Conservation (phyloP, 495 filamentous ascomycete species). For the Penicillium flavigenum region DNA sequence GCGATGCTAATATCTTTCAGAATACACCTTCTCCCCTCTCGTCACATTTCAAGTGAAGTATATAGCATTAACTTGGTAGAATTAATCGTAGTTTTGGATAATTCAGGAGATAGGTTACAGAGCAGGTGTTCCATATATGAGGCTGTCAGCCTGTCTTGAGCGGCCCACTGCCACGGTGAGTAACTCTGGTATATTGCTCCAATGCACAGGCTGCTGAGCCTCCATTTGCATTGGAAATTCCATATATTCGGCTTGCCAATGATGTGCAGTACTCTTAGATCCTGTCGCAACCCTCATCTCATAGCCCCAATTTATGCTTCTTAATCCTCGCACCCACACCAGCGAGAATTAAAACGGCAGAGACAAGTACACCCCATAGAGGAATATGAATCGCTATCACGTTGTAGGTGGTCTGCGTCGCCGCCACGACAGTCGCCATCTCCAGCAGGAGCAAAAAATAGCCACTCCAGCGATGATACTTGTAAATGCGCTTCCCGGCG, state of each 20-base stretch:
- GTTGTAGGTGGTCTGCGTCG: constrained; percentile 72
- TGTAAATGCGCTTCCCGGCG: constrained; percentile 78
- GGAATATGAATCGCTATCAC: constrained; percentile 61
- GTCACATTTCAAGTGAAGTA: no score
- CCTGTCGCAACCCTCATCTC: background rate
- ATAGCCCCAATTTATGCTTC: constrained; percentile 76
- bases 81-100: no score
- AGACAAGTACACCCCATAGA: constrained; percentile 67
- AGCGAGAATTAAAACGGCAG: constrained; percentile 57
- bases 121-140: no score
- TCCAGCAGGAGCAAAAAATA: constrained; percentile 70
- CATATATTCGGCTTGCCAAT: background rate
- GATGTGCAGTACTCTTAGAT: background rate
- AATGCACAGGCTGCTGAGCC: background rate
- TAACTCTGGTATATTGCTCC: no score
- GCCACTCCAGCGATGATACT: constrained; percentile 80
- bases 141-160: no score
- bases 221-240: background rate
- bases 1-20: no score
- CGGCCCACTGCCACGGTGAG: no score
- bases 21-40: no score
- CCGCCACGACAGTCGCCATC: constrained; percentile 70
- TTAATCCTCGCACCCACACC: constrained; percentile 78
- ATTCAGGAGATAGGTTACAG: no score
- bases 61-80: no score